A percentile compares a stretch with the other conserved stretches of the same genome.
Conservation (phyloP, 2,329 filamentous ascomycete species). For the Alternaria novae-zelandiae region DNA sequence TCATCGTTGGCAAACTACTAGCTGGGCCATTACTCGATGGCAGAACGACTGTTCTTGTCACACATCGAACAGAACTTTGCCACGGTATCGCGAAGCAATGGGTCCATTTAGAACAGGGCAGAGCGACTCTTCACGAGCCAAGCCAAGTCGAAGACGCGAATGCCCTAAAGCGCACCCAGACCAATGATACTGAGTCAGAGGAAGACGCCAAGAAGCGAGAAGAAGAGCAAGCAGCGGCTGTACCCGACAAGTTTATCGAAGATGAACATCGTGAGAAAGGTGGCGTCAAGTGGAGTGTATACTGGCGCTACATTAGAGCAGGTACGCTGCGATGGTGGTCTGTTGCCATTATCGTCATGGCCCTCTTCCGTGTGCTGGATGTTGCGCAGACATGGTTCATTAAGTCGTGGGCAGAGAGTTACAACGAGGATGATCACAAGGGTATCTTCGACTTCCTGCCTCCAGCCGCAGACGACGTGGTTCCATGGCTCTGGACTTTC, state of each 20-base stretch:
- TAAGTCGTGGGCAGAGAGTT: constrained; percentile 85
- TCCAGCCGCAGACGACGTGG: constrained; percentile 69
- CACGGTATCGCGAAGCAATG: constrained; percentile 75
- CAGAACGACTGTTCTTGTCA: constrained; percentile 65
- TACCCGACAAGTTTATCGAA: constrained; percentile 78
- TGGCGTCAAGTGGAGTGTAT: constrained; percentile 75
- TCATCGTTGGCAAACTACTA: constrained; percentile 64
- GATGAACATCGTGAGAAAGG: constrained; percentile 78
- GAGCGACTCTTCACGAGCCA: constrained; percentile 51
- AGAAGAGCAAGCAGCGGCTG: constrained; percentile 56
- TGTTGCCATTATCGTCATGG: constrained; percentile 67
- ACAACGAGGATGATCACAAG: constrained; percentile 51
- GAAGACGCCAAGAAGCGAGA: constrained; percentile 45
- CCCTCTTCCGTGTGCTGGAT: constrained; percentile 67
- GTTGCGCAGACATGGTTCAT: constrained; percentile 79
- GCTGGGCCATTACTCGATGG: constrained; percentile 60
- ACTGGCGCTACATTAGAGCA: constrained; percentile 85
- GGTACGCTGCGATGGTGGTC: constrained; percentile 78
- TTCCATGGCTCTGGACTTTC: constrained; percentile 77
- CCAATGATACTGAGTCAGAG: constrained; percentile 46
- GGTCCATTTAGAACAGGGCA: constrained; percentile 70
- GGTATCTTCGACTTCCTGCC: constrained; percentile 61
- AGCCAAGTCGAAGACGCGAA: constrained; percentile 56
- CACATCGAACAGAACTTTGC: constrained; percentile 73
- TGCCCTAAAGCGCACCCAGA: constrained; percentile 49